These are phyloP conservation scores for Voacanga thouarsii DNA, from an alignment of 257 asterid genomes.

Conservation along the genomic window DNA sequence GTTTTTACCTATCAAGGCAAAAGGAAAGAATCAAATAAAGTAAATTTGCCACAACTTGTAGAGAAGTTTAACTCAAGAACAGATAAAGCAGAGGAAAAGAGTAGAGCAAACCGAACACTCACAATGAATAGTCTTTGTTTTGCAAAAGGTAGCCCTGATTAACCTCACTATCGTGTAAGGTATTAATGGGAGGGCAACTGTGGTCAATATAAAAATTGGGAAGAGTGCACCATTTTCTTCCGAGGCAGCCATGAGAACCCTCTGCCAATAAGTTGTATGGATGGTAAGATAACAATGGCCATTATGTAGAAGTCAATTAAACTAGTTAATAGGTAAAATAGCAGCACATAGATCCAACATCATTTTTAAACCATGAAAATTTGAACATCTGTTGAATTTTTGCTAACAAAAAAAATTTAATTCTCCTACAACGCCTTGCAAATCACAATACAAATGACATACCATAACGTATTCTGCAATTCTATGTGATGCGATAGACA, in stretches of 20 bases:
- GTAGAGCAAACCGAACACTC: slow-evolving; percentile 83
- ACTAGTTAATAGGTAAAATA: neutral
- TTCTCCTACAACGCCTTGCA: too few species aligned
- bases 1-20: too few species aligned
- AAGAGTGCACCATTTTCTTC: slow-evolving; percentile 79
- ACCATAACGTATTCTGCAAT: too few species aligned
- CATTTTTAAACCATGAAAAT: neutral
- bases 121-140: slow-evolving; percentile 65
- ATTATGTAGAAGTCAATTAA: neutral
- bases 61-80: too few species aligned
- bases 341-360: neutral
- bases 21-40: too few species aligned
- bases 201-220: slow-evolving; percentile 80
- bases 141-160: slow-evolving; percentile 61
- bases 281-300: neutral
- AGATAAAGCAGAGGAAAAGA: too few species aligned
- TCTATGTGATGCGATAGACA: too few species aligned
- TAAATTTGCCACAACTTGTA: too few species aligned
- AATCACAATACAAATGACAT: too few species aligned
- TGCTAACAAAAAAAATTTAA: neutral
- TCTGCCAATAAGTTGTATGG: slow-evolving; percentile 11
- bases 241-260: slow-evolving; percentile 62
- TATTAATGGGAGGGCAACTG: slow-evolving; percentile 78
- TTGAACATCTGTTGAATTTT: neutral
- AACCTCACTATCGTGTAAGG: slow-evolving; percentile 80